These are phyloP conservation scores for Wickerhamomyces ciferrii DNA, from an alignment of 805 yeast genomes.

Conservation along the genomic window DNA sequence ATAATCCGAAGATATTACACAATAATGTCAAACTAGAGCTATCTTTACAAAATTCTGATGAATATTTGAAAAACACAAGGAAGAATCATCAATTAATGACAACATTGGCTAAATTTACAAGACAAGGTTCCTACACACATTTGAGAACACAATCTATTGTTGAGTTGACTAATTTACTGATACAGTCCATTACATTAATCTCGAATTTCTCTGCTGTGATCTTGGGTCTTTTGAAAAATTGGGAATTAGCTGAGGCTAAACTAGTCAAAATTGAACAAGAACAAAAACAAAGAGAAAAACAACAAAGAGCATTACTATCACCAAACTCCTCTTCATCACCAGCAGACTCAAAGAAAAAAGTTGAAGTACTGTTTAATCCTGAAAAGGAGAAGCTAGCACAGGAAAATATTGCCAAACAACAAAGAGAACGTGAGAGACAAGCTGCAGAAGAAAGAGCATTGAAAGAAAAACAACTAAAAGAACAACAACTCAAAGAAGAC, in stretches of 20 bases:
- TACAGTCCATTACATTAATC: slow-evolving; percentile 6
- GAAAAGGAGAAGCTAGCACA: slow-evolving; percentile 13
- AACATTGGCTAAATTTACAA: slow-evolving; percentile 33
- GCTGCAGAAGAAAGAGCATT: slow-evolving; percentile 9
- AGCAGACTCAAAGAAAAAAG: slow-evolving; percentile 1
- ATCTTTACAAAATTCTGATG: slow-evolving; percentile 28
- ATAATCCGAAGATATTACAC: slow-evolving; percentile 30
- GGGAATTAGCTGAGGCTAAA: slow-evolving; percentile 12
- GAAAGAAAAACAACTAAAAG: slow-evolving; percentile 9
- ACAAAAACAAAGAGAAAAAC: not conserved
- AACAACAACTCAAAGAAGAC: slow-evolving; percentile 8
- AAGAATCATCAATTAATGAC: slow-evolving; percentile 40
- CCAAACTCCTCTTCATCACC: slow-evolving; percentile 1
- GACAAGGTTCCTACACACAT: slow-evolving; percentile 31
- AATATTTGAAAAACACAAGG: slow-evolving; percentile 30
- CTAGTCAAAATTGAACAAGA: slow-evolving; percentile 1
- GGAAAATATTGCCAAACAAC: slow-evolving; percentile 13
- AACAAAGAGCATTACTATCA: not conserved
- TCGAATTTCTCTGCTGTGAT: slow-evolving; percentile 4
- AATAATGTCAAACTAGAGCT: slow-evolving; percentile 22
- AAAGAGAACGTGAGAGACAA: slow-evolving; percentile 11
- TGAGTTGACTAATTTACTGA: slow-evolving; percentile 21
- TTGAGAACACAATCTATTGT: slow-evolving; percentile 25
- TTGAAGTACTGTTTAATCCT: slow-evolving; percentile 12
- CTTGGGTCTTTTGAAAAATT: slow-evolving; percentile 11